These are phyloP conservation scores for Yamadazyma paraphyllophila DNA, from an alignment of 805 yeast species.

Conservation along the genomic window DNA sequence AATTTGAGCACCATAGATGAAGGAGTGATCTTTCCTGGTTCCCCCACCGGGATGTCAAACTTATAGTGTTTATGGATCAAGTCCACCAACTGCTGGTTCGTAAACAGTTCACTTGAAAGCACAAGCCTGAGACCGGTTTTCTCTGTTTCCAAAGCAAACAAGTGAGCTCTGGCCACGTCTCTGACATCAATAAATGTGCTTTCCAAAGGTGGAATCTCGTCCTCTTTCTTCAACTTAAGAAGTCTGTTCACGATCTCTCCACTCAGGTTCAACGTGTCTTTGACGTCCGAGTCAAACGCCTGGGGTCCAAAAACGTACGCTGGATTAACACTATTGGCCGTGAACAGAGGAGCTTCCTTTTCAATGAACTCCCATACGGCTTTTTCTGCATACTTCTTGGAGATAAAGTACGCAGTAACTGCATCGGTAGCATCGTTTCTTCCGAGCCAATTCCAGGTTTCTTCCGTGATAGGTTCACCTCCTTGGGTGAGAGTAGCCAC, in stretches of 20 bases:
- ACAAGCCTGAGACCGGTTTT: too few species aligned
- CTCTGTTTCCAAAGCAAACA: slow-evolving; percentile 42
- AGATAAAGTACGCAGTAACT: slow-evolving; percentile 33
- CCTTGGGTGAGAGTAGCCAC: slow-evolving; percentile 8
- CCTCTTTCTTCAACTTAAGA: slow-evolving; percentile 22
- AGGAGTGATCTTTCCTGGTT: too few species aligned
- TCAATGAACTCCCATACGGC: slow-evolving; percentile 54
- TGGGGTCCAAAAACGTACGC: slow-evolving; percentile 53
- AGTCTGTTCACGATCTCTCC: slow-evolving; percentile 26
- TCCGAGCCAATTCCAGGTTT: slow-evolving; percentile 45
- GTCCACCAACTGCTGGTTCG: too few species aligned
- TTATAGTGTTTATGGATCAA: too few species aligned
- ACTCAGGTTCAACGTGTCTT: slow-evolving; percentile 23
- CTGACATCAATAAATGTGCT: slow-evolving; percentile 50
- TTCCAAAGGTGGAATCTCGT: slow-evolving; percentile 12
- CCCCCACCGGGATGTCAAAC: too few species aligned
- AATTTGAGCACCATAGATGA: too few species aligned
- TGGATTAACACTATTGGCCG: slow-evolving; percentile 42
- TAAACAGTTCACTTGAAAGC: too few species aligned
- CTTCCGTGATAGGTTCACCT: slow-evolving; percentile 19
- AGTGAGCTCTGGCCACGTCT: slow-evolving; percentile 61
- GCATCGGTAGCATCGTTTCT: slow-evolving; percentile 46
- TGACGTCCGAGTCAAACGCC: slow-evolving; percentile 34
- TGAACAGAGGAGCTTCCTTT: slow-evolving; percentile 35
- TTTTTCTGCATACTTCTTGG: slow-evolving; percentile 56